A percentile compares a stretch with the other conserved stretches of the same genome.
These are phyloP conservation scores for Didymella arachidicola DNA, from an alignment of 2,329 filamentous ascomycete genomes.

Conservation along the genomic window DNA sequence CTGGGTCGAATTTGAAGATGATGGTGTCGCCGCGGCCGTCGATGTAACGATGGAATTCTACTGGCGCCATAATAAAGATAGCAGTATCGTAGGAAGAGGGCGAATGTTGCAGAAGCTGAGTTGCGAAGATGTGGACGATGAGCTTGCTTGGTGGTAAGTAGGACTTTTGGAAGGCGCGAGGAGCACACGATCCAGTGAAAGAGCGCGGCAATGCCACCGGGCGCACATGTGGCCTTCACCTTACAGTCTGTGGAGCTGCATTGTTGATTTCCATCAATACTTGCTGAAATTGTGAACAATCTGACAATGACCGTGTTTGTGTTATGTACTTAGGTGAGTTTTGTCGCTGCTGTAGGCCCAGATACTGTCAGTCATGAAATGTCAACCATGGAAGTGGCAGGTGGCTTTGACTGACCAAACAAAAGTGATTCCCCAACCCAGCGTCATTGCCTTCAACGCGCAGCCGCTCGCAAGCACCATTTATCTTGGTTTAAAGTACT, in stretches of 20 bases:
- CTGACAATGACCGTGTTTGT: not conserved
- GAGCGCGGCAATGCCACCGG: not conserved
- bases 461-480: not conserved
- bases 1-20: constrained; percentile 29
- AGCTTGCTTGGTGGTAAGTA: not conserved
- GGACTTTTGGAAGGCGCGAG: not conserved
- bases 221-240: not conserved
- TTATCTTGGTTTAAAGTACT: not conserved
- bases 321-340: not conserved
- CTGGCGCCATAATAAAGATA: constrained; percentile 15
- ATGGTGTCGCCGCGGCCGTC: constrained; percentile 23
- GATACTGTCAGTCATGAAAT: not conserved
- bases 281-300: not conserved
- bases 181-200: not conserved
- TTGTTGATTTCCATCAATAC: not conserved
- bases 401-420: not conserved
- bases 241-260: not conserved
- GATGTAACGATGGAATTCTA: constrained; percentile 26
- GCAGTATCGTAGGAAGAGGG: not conserved
- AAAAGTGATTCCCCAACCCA: not conserved
- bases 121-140: not conserved
- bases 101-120: not conserved
- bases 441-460: not conserved
- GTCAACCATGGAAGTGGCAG: not conserved
- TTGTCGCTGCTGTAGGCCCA: constrained; percentile 3